Evolutionary conservation across 768 basidiomycete species (phyloP), one percentile per base, ranked within the genome.

Genomic region (Russula dissimulans): DNA sequence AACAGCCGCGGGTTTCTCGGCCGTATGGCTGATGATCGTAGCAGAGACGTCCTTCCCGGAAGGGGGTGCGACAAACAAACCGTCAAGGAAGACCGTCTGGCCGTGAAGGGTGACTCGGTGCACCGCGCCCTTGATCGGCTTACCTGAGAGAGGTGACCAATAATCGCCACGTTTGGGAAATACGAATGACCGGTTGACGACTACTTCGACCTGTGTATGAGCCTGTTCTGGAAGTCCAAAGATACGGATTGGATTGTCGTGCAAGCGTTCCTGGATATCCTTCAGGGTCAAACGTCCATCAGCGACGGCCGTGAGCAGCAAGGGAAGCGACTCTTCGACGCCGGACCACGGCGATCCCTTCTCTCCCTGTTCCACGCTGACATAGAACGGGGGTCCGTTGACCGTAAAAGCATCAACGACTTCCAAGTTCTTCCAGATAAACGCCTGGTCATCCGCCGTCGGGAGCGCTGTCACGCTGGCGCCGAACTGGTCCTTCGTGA

Each of bases 51-150:
- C 91, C 56, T 81, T 82, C 31, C 91, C 91, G 36, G 76, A 76
- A 36, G 83, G 76, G 44, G 78, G 68, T 43, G 79, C 72, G 67
- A 82, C 82, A 59, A 89, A 74, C 2, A 77, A 75, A 9, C 97
- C 95, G 66, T 99, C 97, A 26, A 99, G 77, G 78, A 86, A 91
- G 50, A 86, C 81, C 0, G 95, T 97, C 67, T 91, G 85, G 3
- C 88, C 89, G 66, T 97, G 87, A 54, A 97, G 77, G 54, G 95
- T 83, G 29, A 99, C 95, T 60, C 97, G 81, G 72, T 98, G 93
- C 38, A 98, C 81, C 34, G 83, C 79, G 43, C 92, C 95, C 3
- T 82, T 75, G 18, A 91, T 78, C 0, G 75, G 71, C 15, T 70
- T 79, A 26, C 81, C 79, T 15, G 83, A 79, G 42, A 97, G 73